phyloP scores from a whole-genome alignment of 371 early-diverging fungal genomes.

The Capniomyces stellatus region DNA sequence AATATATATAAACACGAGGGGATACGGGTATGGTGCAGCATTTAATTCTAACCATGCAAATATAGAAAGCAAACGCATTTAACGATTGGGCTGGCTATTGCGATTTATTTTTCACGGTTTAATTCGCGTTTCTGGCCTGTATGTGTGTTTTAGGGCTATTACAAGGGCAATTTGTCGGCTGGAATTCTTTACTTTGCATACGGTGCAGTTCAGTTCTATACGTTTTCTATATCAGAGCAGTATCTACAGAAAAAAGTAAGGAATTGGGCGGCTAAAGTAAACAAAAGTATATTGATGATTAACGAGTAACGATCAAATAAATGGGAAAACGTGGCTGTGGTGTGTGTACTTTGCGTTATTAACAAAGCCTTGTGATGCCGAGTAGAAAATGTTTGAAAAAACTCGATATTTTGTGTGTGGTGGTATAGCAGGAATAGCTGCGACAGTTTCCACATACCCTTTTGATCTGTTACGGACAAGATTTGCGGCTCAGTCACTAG shows the following conservation, averaged over 20 bases:
- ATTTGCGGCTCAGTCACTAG: conserved; percentile 62
- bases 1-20: no score
- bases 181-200: conserved; percentile 78
- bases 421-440: conserved; percentile 53
- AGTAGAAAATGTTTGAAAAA: conserved; percentile 15
- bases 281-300: not conserved
- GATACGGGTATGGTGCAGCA: no score
- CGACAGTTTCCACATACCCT: conserved; percentile 75
- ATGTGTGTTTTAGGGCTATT: conserved; percentile 49
- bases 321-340: no score
- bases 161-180: conserved; percentile 88
- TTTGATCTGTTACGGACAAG: conserved; percentile 84
- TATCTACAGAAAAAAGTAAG: conserved; percentile 9
- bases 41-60: no score
- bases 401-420: conserved; percentile 42
- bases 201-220: conserved; percentile 70
- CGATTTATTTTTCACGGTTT: no score
- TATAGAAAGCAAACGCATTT: no score
- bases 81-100: no score
- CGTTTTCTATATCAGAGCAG: conserved; percentile 37
- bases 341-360: no score
- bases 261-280: conserved; percentile 1
- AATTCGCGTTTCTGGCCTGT: no score
- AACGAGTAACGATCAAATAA: no score
- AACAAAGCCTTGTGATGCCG: no score